Conservation (phyloP, 495 filamentous ascomycete species). For the Hypoxylon cercidicola region DNA sequence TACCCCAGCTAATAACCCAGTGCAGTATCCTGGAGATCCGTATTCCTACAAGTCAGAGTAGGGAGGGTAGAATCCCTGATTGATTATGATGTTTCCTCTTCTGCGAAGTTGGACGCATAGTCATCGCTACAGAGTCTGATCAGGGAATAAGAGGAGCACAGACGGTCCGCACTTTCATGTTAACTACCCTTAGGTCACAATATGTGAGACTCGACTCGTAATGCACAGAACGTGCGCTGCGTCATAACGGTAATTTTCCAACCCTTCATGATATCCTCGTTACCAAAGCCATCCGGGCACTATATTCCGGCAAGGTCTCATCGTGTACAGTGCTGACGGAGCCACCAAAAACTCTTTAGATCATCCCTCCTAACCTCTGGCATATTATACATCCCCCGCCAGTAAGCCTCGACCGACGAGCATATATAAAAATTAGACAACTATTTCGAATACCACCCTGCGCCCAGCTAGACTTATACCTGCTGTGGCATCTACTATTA, state of each 20-base stretch:
- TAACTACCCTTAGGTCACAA: background rate
- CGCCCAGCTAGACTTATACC: no score
- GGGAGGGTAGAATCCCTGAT: background rate
- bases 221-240: background rate
- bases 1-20: constrained; percentile 10
- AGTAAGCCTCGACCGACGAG: no score
- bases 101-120: background rate
- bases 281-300: background rate
- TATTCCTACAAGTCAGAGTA: constrained; percentile 1
- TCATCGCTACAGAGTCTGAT: background rate
- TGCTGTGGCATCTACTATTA: no score
- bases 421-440: no score
- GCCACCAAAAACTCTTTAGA: background rate
- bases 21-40: constrained; percentile 1
- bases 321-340: background rate
- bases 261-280: background rate
- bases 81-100: background rate
- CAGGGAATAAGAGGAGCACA: background rate
- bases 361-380: background rate
- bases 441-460: no score
- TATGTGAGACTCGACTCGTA: background rate
- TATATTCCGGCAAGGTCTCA: background rate
- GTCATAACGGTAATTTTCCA: background rate
- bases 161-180: background rate
- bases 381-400: background rate